phyloP scores from a whole-genome alignment of 352 stramenopile species.

The Phytopythium delawarense region DNA sequence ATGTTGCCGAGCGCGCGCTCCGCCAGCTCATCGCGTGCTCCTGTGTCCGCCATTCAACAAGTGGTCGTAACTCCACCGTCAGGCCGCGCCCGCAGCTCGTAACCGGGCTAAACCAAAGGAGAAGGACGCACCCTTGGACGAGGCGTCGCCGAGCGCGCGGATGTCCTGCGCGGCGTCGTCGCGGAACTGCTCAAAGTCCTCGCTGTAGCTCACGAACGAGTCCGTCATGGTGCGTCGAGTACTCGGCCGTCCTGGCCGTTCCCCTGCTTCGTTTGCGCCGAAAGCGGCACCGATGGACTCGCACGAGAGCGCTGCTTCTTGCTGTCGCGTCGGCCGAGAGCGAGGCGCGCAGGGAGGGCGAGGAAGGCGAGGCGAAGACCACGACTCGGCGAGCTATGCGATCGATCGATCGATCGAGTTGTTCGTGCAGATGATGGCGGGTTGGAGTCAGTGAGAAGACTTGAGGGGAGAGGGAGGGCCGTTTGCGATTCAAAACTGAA shows the following conservation, averaged over 20 bases:
- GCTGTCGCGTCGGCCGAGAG: not conserved
- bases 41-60: constrained; percentile 8
- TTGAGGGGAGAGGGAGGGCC: constrained; percentile 1
- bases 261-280: not conserved
- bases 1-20: constrained; percentile 65
- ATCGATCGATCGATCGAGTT: not conserved
- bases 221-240: constrained; percentile 55
- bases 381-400: not conserved
- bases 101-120: not conserved
- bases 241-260: not conserved
- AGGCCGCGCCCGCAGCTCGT: not conserved
- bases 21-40: constrained; percentile 39
- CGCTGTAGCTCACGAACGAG: constrained; percentile 73
- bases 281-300: not conserved
- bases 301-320: not conserved
- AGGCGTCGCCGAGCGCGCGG: constrained; percentile 47
- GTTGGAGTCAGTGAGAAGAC: not conserved
- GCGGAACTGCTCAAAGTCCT: constrained; percentile 83
- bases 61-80: constrained; percentile 5
- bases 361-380: not conserved
- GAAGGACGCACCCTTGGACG: constrained; percentile 14
- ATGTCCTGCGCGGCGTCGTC: constrained; percentile 75
- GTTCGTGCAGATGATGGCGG: not conserved
- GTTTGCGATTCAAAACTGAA: constrained; percentile 3
- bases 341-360: not conserved